These are phyloP conservation scores for Amanita rimosa DNA, from an alignment of 768 basidiomycete species.

Conservation along the genomic window DNA sequence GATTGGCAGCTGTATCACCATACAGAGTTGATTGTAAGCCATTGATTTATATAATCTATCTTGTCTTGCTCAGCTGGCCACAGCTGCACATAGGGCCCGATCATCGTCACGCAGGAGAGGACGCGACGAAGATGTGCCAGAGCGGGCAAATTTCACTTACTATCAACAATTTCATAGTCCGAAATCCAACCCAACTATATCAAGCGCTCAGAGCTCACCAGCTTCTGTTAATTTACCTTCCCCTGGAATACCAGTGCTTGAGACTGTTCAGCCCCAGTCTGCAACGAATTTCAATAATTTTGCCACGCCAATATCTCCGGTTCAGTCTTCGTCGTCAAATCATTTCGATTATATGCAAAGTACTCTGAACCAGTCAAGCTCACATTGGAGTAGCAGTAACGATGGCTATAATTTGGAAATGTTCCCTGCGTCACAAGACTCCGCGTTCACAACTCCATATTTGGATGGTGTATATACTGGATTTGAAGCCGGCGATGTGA, in stretches of 20 bases:
- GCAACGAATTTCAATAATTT: slow-evolving; percentile 33
- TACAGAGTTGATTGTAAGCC: slow-evolving; percentile 56
- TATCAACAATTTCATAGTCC: slow-evolving; percentile 51
- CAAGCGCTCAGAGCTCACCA: slow-evolving; percentile 68
- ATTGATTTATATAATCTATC: not conserved
- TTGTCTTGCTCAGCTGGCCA: slow-evolving; percentile 10
- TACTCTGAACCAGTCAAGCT: slow-evolving; percentile 24
- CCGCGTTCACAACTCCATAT: slow-evolving; percentile 32
- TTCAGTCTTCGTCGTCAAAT: slow-evolving; percentile 39
- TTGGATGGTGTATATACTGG: slow-evolving; percentile 27
- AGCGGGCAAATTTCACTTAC: slow-evolving; percentile 29
- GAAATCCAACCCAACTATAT: slow-evolving; percentile 24
- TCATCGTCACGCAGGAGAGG: slow-evolving; percentile 69
- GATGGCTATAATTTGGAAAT: slow-evolving; percentile 29
- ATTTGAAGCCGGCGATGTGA: slow-evolving; percentile 29
- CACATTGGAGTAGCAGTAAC: slow-evolving; percentile 35
- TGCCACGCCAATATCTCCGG: slow-evolving; percentile 39
- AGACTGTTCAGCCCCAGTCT: slow-evolving; percentile 38
- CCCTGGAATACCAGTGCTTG: slow-evolving; percentile 43
- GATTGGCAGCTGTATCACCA: slow-evolving; percentile 48
- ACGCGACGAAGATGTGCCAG: slow-evolving; percentile 50
- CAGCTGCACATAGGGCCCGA: slow-evolving; percentile 55
- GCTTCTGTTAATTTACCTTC: slow-evolving; percentile 65
- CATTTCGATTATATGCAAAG: slow-evolving; percentile 44
- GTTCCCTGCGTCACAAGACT: slow-evolving; percentile 32